Percentiles rank a stretch among this genome's conserved stretches.
Evolutionary conservation across 345 rosid species (phyloP).

Genomic region (Gynandropsis gynandra): DNA sequence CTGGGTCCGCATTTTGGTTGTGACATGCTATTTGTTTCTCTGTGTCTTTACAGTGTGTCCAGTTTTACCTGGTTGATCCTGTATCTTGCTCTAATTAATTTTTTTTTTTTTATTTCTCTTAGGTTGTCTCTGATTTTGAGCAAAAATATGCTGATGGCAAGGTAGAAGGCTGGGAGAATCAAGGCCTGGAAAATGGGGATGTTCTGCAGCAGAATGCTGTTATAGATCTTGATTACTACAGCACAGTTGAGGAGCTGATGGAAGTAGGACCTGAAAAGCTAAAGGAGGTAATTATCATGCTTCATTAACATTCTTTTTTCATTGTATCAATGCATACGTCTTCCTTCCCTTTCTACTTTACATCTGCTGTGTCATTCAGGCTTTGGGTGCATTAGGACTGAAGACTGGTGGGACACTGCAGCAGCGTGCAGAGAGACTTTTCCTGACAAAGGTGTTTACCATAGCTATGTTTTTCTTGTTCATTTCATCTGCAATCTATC

Average conservation of each 20-base stretch:
- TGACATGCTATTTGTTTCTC: not conserved
- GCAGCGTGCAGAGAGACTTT: constrained; percentile 94
- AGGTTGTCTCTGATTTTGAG: constrained; percentile 37
- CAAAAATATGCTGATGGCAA: not conserved
- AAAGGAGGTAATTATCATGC: constrained; percentile 51
- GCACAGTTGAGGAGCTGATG: constrained; percentile 76
- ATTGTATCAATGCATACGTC: not conserved
- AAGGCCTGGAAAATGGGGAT: constrained; percentile 49
- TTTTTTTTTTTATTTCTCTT: constrained; percentile 18
- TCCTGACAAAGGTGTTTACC: constrained; percentile 71
- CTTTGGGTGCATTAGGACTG: constrained; percentile 76
- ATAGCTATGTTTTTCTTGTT: constrained; percentile 1
- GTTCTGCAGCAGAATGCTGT: constrained; percentile 34
- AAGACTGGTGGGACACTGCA: constrained; percentile 85
- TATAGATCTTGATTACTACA: constrained; percentile 89
- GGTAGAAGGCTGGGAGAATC: constrained; percentile 53
- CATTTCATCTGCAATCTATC: constrained; percentile 13
- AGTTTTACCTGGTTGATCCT: constrained; percentile 6
- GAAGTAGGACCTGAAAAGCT: constrained; percentile 90
- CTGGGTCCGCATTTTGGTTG: constrained; percentile 6
- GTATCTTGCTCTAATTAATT: not conserved
- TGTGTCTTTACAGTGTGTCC: constrained; percentile 4
- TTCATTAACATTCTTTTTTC: constrained; percentile 1
- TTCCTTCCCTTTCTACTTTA: constrained; percentile 4
- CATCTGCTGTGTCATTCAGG: constrained; percentile 36